These are phyloP conservation scores for Pythium volutum DNA, from an alignment of 352 stramenopile species.

Conservation along the genomic window DNA sequence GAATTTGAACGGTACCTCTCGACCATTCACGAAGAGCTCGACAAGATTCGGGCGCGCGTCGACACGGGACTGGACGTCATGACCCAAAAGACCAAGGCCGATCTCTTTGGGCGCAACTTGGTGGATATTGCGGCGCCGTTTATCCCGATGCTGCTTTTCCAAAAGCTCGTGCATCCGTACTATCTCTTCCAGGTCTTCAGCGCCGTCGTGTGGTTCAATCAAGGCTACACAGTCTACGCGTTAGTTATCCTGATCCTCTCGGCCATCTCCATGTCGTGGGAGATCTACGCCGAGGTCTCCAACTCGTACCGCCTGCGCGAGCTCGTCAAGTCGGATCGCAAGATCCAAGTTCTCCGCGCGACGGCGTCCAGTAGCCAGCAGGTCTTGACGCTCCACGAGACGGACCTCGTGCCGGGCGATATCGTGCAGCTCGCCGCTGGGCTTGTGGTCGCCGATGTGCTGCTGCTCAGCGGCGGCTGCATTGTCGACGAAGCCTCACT, in stretches of 20 bases:
- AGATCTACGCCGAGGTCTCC: conserved; percentile 46
- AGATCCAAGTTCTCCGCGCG: conserved; percentile 33
- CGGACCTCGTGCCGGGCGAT: conserved; percentile 46
- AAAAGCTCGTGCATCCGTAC: conserved; percentile 57
- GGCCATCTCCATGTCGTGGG: conserved; percentile 37
- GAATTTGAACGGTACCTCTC: conserved; percentile 54
- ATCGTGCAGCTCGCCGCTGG: conserved; percentile 35
- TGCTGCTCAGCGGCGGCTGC: conserved; percentile 44
- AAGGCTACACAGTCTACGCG: conserved; percentile 45
- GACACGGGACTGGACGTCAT: conserved; percentile 26
- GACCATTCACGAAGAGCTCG: conserved; percentile 29
- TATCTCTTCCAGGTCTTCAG: conserved; percentile 68
- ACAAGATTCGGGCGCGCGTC: conserved; percentile 24
- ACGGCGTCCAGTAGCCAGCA: not conserved
- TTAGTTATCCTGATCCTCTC: conserved; percentile 44
- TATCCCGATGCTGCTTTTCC: conserved; percentile 39
- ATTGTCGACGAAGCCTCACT: conserved; percentile 46
- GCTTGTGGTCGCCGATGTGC: conserved; percentile 35
- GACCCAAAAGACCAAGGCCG: conserved; percentile 19
- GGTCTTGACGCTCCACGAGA: conserved; percentile 24
- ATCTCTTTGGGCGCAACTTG: conserved; percentile 44
- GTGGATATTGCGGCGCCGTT: conserved; percentile 38
- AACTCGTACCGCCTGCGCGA: conserved; percentile 41
- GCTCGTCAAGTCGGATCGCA: conserved; percentile 36
- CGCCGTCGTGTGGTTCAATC: conserved; percentile 38